These are phyloP conservation scores for Plasmodium inui DNA, from an alignment of 169 alveolate genomes.

Conservation along the genomic window DNA sequence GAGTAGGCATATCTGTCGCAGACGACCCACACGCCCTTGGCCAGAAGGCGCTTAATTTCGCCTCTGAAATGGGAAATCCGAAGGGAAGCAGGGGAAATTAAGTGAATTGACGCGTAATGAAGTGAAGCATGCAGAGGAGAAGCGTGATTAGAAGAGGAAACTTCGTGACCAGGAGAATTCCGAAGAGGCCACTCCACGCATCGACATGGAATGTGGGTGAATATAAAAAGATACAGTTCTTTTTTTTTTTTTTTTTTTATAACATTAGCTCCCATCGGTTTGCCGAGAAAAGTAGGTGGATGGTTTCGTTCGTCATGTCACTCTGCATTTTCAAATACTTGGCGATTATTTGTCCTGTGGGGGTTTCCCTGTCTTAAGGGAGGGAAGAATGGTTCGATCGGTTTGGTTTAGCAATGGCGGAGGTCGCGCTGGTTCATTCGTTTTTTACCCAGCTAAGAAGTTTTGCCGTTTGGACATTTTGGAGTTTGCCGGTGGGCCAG, in stretches of 20 bases:
- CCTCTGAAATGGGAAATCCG: constrained; percentile 60
- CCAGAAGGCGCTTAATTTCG: constrained; percentile 81
- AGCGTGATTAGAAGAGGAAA: neutral
- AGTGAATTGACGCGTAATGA: no score
- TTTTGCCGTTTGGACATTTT: neutral
- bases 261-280: constrained; percentile 95
- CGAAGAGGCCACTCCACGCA: neutral
- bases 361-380: constrained; percentile 86
- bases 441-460: neutral
- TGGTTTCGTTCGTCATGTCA: constrained; percentile 87
- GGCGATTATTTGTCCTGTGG: constrained; percentile 89
- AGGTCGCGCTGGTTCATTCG: neutral
- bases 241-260: neutral
- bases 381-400: neutral
- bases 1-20: constrained; percentile 96
- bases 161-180: neutral
- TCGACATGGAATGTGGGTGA: neutral
- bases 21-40: constrained; percentile 88
- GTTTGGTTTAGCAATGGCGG: neutral
- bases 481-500: neutral
- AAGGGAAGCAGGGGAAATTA: neutral
- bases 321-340: constrained; percentile 85
- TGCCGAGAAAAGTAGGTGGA: constrained; percentile 95
- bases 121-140: neutral
- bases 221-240: neutral